Percentiles rank a stretch among this genome's conserved stretches.
Evolutionary conservation across 805 yeast genomes (phyloP).

Genomic region (Diddensiella santjacobensis): DNA sequence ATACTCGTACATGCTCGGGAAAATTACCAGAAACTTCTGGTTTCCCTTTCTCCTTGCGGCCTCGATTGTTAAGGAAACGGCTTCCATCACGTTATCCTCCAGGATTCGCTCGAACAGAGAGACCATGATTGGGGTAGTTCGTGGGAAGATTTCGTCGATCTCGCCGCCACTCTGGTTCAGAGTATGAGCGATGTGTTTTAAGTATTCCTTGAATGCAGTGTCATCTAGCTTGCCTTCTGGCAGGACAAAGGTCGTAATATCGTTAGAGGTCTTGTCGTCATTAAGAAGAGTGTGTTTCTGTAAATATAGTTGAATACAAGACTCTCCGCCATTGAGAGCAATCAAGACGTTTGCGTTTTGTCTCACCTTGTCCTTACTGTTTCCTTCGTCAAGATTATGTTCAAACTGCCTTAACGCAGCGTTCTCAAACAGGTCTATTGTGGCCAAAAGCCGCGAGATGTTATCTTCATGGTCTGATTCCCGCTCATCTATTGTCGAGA

Average conservation of each 20-base stretch:
- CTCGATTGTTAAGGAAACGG: constrained; percentile 25
- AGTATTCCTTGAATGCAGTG: constrained; percentile 16
- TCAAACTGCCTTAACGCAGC: constrained; percentile 70
- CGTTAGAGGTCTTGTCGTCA: constrained; percentile 10
- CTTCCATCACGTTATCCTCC: constrained; percentile 30
- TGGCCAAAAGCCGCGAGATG: constrained; percentile 43
- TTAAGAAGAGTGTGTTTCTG: constrained; percentile 27
- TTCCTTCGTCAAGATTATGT: constrained; percentile 43
- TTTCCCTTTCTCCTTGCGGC: constrained; percentile 13
- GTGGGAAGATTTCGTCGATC: constrained; percentile 45
- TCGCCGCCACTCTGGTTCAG: constrained; percentile 39
- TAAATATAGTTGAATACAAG: constrained; percentile 31
- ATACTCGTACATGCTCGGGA: constrained; percentile 37
- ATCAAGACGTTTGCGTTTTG: constrained; percentile 34
- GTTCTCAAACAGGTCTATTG: constrained; percentile 65
- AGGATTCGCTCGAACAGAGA: constrained; percentile 46
- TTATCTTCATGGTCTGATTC: constrained; percentile 35
- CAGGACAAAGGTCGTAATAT: constrained; percentile 3
- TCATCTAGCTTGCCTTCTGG: constrained; percentile 20
- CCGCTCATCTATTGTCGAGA: constrained; percentile 36
- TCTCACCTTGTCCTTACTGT: constrained; percentile 40
- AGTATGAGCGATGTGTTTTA: constrained; percentile 32
- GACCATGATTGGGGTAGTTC: constrained; percentile 43
- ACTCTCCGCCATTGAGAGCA: constrained; percentile 34
- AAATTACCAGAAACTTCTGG: constrained; percentile 33